Evolutionary conservation across 495 filamentous ascomycete species (phyloP).

Genomic region (Cercophora scortea): DNA sequence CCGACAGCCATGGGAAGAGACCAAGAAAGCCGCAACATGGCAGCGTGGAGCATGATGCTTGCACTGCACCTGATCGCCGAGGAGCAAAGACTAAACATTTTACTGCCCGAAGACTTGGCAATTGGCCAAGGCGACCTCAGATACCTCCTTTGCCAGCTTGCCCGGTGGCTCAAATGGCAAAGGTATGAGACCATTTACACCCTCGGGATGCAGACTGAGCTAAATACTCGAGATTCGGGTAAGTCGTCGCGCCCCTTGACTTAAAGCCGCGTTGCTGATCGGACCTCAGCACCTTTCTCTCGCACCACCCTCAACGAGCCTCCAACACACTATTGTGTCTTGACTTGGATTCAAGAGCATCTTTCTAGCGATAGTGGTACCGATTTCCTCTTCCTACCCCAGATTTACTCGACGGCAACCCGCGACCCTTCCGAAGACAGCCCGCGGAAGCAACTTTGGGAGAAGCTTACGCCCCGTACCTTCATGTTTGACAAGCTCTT

Average conservation of each 20-base stretch:
- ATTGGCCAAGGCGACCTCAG: constrained; percentile 49
- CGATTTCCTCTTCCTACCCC: constrained; percentile 55
- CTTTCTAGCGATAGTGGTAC: constrained; percentile 39
- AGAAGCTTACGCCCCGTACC: constrained; percentile 47
- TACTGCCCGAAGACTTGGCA: constrained; percentile 47
- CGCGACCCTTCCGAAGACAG: background rate
- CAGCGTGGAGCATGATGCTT: constrained; percentile 61
- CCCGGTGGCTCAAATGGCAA: constrained; percentile 76
- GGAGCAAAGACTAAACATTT: constrained; percentile 76
- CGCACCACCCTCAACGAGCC: constrained; percentile 43
- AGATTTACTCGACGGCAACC: constrained; percentile 29
- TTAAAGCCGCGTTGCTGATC: constrained; percentile 10
- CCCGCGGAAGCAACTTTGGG: constrained; percentile 16
- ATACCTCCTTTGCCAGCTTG: constrained; percentile 70
- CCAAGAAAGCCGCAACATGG: constrained; percentile 46
- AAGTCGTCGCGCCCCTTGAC: background rate
- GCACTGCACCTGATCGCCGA: constrained; percentile 79
- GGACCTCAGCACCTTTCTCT: constrained; percentile 1
- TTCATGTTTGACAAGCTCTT: constrained; percentile 56
- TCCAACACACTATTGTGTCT: constrained; percentile 54
- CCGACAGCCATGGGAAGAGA: constrained; percentile 51
- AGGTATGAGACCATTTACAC: constrained; percentile 68
- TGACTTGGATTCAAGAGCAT: constrained; percentile 58
- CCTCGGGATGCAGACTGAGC: constrained; percentile 51
- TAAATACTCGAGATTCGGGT: constrained; percentile 19